phyloP scores from a whole-genome alignment of 768 basidiomycete genomes.

The Asterophora parasitica region DNA sequence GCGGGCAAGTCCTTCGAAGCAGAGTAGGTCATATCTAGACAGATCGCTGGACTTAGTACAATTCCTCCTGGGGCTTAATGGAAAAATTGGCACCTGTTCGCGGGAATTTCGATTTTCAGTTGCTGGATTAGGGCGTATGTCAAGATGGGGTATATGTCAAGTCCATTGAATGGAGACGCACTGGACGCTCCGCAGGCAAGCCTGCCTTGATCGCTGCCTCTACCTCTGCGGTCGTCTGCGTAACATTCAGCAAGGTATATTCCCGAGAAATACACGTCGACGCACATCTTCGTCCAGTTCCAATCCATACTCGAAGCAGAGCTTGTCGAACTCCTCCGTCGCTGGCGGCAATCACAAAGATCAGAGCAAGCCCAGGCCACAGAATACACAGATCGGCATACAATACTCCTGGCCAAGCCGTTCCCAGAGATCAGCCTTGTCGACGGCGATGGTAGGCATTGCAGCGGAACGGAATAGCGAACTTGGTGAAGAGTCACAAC shows the following conservation, averaged over 20 bases:
- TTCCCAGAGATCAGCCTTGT: constrained; percentile 92
- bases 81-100: constrained; percentile 65
- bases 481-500: constrained; percentile 6
- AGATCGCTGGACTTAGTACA: constrained; percentile 7
- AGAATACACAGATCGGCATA: constrained; percentile 29
- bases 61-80: neutral
- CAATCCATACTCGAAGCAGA: constrained; percentile 96
- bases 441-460: constrained; percentile 95
- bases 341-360: constrained; percentile 43
- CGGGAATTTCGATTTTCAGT: constrained; percentile 98
- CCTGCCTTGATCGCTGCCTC: constrained; percentile 79
- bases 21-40: constrained; percentile 90
- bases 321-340: constrained; percentile 88
- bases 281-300: constrained; percentile 97
- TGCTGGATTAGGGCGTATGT: constrained; percentile 44
- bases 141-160: neutral
- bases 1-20: constrained; percentile 92
- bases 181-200: constrained; percentile 79
- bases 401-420: constrained; percentile 81
- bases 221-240: constrained; percentile 84
- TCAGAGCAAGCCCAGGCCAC: constrained; percentile 11
- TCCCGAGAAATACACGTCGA: neutral
- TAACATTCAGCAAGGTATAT: neutral
- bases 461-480: constrained; percentile 17
- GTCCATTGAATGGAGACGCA: constrained; percentile 30